phyloP scores from a whole-genome alignment of 2,329 filamentous ascomycete genomes.

The Phaeosphaeriaceae sp. region DNA sequence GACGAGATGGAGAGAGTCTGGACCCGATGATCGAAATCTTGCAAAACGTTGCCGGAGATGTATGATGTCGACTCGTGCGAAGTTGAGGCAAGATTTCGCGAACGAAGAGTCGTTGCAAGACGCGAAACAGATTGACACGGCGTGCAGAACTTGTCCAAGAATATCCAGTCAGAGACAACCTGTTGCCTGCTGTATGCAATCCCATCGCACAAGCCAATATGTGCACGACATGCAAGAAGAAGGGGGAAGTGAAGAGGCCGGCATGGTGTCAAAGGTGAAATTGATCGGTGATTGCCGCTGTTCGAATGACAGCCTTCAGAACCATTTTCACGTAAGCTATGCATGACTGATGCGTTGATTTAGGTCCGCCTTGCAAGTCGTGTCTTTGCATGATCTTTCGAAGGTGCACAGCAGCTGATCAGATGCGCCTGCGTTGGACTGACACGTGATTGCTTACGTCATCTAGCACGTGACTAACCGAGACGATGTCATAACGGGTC shows the following conservation, averaged over 20 bases:
- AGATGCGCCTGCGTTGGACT: no score
- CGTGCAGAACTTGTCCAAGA: not conserved
- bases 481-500: constrained; percentile 16
- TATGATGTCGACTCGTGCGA: not conserved
- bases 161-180: not conserved
- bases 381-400: no score
- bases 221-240: not conserved
- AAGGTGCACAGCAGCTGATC: no score
- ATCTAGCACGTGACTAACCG: constrained; percentile 3
- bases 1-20: not conserved
- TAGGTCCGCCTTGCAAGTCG: no score
- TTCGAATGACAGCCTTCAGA: no score
- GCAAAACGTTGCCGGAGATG: not conserved
- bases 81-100: not conserved
- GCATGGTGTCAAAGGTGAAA: no score
- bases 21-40: not conserved
- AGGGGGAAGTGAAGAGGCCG: not conserved
- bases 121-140: no score
- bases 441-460: no score
- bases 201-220: not conserved
- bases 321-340: not conserved
- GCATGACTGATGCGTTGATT: no score
- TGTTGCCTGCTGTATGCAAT: not conserved
- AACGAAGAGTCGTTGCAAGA: not conserved
- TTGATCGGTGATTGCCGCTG: no score